Percentiles rank a stretch among this genome's conserved stretches.
These are phyloP conservation scores for Stenogyne calaminthoides DNA, from an alignment of 305 asterid genomes.

Conservation along the genomic window DNA sequence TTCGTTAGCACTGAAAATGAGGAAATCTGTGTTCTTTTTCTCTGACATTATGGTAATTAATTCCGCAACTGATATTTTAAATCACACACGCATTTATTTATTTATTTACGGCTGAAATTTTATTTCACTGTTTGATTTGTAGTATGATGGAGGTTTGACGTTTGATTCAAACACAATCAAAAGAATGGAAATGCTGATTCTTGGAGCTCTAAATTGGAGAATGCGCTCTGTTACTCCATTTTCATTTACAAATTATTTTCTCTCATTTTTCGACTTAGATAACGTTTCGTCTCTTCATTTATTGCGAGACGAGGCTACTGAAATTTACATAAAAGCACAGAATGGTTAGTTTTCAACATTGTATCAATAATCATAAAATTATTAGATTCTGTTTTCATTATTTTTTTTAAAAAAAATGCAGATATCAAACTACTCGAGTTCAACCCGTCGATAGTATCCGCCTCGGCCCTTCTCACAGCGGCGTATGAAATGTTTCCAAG, in stretches of 20 bases:
- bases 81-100: not conserved
- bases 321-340: conserved; percentile 55
- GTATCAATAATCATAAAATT: not conserved
- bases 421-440: conserved; percentile 56
- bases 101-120: no score
- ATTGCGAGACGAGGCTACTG: conserved; percentile 51
- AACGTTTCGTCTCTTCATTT: conserved; percentile 43
- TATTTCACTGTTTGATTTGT: not conserved
- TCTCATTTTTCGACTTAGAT: conserved; percentile 43
- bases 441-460: conserved; percentile 63
- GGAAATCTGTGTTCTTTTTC: conserved; percentile 42
- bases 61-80: not conserved
- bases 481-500: conserved; percentile 50
- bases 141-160: conserved; percentile 42
- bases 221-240: conserved; percentile 72
- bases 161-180: conserved; percentile 42
- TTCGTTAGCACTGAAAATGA: conserved; percentile 73
- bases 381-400: not conserved
- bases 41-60: conserved; percentile 46
- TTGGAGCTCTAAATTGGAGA: conserved; percentile 72
- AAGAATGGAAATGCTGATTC: conserved; percentile 67
- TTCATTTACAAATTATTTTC: conserved; percentile 49
- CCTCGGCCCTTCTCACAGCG: conserved; percentile 61
- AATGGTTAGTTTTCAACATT: conserved; percentile 42
- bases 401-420: conserved; percentile 14